phyloP scores from a whole-genome alignment of 331 rosid species.

The Spiraea crenata region DNA sequence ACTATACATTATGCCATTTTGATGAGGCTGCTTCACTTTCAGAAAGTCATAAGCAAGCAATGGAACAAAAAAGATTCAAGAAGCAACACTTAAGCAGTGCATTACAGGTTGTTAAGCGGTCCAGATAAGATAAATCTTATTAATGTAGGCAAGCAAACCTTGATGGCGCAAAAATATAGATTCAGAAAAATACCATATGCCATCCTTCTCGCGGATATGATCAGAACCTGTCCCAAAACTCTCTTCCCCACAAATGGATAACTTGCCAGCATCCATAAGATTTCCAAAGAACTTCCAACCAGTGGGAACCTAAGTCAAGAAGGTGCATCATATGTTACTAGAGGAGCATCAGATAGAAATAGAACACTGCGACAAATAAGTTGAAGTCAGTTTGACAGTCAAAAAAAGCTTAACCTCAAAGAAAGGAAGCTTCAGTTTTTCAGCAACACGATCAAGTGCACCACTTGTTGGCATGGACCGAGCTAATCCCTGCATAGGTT shows the following conservation, averaged over 20 bases:
- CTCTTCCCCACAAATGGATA: conserved; percentile 97
- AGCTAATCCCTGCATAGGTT: conserved; percentile 72
- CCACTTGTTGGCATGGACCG: conserved; percentile 99
- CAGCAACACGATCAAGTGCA: conserved; percentile 89
- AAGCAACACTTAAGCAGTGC: conserved; percentile 2
- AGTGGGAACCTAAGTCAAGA: conserved; percentile 74
- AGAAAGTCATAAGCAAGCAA: not conserved
- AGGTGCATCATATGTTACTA: conserved; percentile 25
- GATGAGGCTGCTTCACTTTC: not conserved
- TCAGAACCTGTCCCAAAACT: conserved; percentile 99
- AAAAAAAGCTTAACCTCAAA: conserved; percentile 63
- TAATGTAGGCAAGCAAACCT: not conserved
- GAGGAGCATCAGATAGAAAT: conserved; percentile 16
- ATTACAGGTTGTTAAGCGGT: not conserved
- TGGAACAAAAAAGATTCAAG: not conserved
- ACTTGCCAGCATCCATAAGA: conserved; percentile 96
- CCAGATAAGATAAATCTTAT: not conserved
- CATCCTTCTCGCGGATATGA: conserved; percentile 99
- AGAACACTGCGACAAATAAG: conserved; percentile 22
- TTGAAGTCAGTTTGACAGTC: not conserved
- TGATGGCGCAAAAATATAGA: conserved; percentile 16
- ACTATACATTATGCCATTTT: not conserved
- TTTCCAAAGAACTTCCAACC: conserved; percentile 99
- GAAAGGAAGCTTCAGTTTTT: conserved; percentile 83
- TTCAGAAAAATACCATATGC: conserved; percentile 75